Evolutionary conservation across 2,329 filamentous ascomycete genomes (phyloP), one percentile per base, ranked within the genome.

Genomic region (Arthrobotrys iridis): DNA sequence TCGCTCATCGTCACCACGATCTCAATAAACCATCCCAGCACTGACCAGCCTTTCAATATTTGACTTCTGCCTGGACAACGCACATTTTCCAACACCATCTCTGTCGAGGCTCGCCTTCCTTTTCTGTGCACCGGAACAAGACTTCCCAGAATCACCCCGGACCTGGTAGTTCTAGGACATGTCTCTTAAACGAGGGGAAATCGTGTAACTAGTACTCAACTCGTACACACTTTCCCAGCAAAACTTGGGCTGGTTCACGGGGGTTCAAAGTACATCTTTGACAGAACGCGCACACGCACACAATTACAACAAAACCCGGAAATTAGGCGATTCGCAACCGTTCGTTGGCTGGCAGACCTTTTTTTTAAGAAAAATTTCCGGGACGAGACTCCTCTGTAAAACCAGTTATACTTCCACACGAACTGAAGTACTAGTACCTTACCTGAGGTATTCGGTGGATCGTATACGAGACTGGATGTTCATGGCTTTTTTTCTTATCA

Each of bases 61-160:
- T n/a, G 24, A 30, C 11, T 52, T 60, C 55, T 68, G 52, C 52
- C 65, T 62, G 28, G 50, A 43, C 65, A 70, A 70, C 65, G 20
- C 65, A 62, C n/a, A 43, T 62, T 70, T 41, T 62, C 8, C 65
- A 62, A 70, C 65, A 70, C 24, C 26, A 52, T 4, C 65, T 41
- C 10, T 22, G 37, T 62, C 18, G 15, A 57, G 43, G n/a, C n/a
- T 7, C 7, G 57, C 65, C 65, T 70, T 70, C 65, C 65, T 41
- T 6, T 45, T 70, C 28, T 41, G 65, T 28, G n/a, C 22, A n/a
- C 15, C 10, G 15, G 43, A 35, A n/a, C n/a, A 37, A 8, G n/a
- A 20, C 33, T 20, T 33, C 22, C n/a, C n/a, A 48, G n/a, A 46
- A 58, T 50, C 11, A n/a, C 37, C 63, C 46, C 30, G 37, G 55